Evolutionary conservation across 306 rosid species (phyloP), one percentile per base, ranked within the genome.

Genomic region (Quercus aquifolioides): DNA sequence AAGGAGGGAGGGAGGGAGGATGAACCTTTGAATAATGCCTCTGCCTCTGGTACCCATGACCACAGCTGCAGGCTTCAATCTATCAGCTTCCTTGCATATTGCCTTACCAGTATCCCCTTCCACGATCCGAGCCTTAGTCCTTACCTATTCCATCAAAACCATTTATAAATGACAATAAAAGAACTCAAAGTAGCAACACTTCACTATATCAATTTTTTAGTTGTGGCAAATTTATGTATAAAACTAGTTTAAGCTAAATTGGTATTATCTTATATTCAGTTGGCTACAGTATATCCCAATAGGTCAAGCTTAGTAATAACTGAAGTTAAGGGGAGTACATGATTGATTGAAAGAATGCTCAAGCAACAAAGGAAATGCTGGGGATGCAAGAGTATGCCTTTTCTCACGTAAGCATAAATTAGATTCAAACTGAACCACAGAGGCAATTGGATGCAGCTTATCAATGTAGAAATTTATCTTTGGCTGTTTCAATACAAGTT

Each of bases 31-130:
- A 69, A 92, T 69, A 60, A 92, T 83, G 84, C 86, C 75, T 84
- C 93, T 80, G 88, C 97, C 97, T 86, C 94, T 81, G 76, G 90
- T 85, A 33, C 94, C 97, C 85, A 92, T 3, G 86, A 92, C 86
- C 30, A 92, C 89, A 1, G 91, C 94, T 33, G 88, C 94, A 60
- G 97, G 97, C 84, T 84, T 92, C 68, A 86, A 77, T 64, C 87
- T 90, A 58, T 84, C 89, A 55, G 93, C 93, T 86, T 90, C 97
- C 76, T 74, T 86, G 89, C 97, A 92, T 74, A 92, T 92, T 46
- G 82, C 87, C 71, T 90, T 92, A 13, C 93, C 93, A 7, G 97
- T 71, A 25, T 90, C 97, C 51, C 97, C 97, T 87, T 90, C 83
- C 78, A 89, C 89, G 5, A 92, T 88, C 80, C 97, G 65, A 35